Base-by-base conservation (phyloP, 1,284 basidiomycete genomes). In the Marasmius tenuissimus region DNA sequence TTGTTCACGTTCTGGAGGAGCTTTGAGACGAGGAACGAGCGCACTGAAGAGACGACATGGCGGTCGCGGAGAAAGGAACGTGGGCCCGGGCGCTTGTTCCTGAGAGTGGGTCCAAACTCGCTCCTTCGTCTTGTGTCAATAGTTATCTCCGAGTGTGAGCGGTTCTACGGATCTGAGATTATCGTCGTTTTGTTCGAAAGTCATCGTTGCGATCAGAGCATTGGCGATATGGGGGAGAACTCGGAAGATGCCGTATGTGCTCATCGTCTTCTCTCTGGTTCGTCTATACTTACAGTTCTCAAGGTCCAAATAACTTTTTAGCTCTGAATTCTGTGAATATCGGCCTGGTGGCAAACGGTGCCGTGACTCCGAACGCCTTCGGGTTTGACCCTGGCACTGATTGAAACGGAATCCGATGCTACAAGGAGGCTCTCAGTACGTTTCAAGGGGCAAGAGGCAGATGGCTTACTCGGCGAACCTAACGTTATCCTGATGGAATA, bases 371-470 rank as follows among this genome's bases (percentile, higher is more conserved):
- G 4, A 4, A 27, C 40, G 2, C 12, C 11, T 42, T 6, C 6
- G 6, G 12, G 12, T 12, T 52, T 27, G 22, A 2, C 34, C n/a
- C n/a, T 11, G 8, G 50, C 7, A 7, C 27, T 52, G 12, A 34
- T 9, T 35, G 5, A 16, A 22, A 37, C 33, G 34, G 50, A 52
- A 27, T 1, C 61, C 63, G 33, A 27, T 68, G 35, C 68, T 65
- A 12, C 63, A 63, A 12, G 68, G 65, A 58, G 64, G 64, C 22
- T 52, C 68, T 14, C 65, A 69, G 68, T 69, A 60, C n/a, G 65
- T 60, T 22, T 9, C 16, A 11, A n/a, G n/a, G n/a, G n/a, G n/a
- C n/a, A n/a, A n/a, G 18, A 16, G 18, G 5, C 35, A 9, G 6
- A 14, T 34, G n/a, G 12, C 8, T n/a, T 47, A 18, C 7, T 10